Base-by-base conservation (phyloP, 192 early-diverging fungal species). In the Rhizophlyctis rosea region DNA sequence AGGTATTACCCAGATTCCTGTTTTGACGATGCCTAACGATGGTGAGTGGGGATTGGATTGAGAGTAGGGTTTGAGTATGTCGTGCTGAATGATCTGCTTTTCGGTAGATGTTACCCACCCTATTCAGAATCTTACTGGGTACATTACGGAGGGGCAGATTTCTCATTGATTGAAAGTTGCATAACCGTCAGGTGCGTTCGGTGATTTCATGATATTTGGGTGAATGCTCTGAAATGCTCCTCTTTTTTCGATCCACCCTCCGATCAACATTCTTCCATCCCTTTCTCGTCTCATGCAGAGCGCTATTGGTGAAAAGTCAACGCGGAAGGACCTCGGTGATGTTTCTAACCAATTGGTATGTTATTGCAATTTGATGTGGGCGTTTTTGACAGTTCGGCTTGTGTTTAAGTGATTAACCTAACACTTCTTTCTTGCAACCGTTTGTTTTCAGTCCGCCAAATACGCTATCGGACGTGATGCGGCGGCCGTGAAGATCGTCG, bases 21-120 rank as follows among this genome's bases (percentile, higher is more conserved):
- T 99, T 79, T 76, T 99, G 74, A 98, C 96, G 28, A 99, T 99
- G 96, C 96, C 96, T 34, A 99, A 98, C 84, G 96, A 99, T 86
- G 91, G 88, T 90, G 78, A 64, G 11, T 55, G 31, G 33, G 27
- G 24, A 3, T 1, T 57, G n/a, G 30, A 28, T 25, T 14, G 27
- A 25, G 18, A 0, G 30, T 4, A 33, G n/a, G 13, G 9, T 53
- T 4, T 53, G 13, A 25, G 9, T 53, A 25, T 53, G 13, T 47
- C 44, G 13, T 47, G 13, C 44, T 13, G 13, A 47, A n/a, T 14
- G 44, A 14, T 47, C 13, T 13, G 52, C 24, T 9, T 24, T 16
- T 13, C 62, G 0, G 3, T 49, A 76, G 94, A 99, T 82, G 98
- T 99, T 63, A 99, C 96, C 34, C 96, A 99, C 71, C 96, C 96